Conservation (phyloP, 805 yeast genomes). For the Naumovozyma dairenensis region DNA sequence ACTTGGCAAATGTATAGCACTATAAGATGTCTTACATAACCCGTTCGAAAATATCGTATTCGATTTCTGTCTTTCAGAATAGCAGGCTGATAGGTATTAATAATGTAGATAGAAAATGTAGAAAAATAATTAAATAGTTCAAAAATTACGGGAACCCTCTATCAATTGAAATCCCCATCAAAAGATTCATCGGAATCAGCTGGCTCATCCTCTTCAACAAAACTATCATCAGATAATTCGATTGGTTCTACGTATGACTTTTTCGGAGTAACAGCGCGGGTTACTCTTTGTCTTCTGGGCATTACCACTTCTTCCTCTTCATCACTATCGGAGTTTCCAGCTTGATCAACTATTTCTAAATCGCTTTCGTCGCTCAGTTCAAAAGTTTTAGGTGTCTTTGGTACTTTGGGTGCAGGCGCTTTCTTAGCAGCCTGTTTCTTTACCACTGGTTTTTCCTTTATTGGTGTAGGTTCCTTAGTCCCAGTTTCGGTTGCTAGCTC, state of each 20-base stretch:
- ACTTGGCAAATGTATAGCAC: no score
- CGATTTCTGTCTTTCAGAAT: no score
- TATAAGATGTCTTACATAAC: no score
- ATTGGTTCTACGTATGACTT: constrained; percentile 13
- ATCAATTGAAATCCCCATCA: no score
- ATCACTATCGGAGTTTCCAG: constrained; percentile 4
- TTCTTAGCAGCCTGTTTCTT: constrained; percentile 1
- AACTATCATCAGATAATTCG: constrained; percentile 23
- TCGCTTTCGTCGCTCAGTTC: constrained; percentile 21
- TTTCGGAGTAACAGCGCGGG: constrained; percentile 13
- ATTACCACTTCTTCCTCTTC: constrained; percentile 11
- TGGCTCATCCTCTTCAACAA: constrained; percentile 15
- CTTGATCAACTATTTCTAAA: constrained; percentile 4
- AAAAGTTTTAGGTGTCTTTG: constrained; percentile 4
- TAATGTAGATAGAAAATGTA: no score
- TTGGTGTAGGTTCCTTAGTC: constrained; percentile 1
- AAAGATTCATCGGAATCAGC: constrained; percentile 16
- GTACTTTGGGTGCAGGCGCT: neutral
- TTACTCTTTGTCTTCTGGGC: constrained; percentile 13
- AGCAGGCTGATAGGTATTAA: no score
- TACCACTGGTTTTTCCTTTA: constrained; percentile 1
- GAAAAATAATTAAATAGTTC: no score
- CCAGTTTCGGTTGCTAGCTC: constrained; percentile 1
- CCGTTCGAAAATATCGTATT: no score
- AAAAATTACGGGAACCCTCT: no score